These are phyloP conservation scores for Noccaea caerulescens DNA, from an alignment of 345 rosid species.

Conservation along the genomic window DNA sequence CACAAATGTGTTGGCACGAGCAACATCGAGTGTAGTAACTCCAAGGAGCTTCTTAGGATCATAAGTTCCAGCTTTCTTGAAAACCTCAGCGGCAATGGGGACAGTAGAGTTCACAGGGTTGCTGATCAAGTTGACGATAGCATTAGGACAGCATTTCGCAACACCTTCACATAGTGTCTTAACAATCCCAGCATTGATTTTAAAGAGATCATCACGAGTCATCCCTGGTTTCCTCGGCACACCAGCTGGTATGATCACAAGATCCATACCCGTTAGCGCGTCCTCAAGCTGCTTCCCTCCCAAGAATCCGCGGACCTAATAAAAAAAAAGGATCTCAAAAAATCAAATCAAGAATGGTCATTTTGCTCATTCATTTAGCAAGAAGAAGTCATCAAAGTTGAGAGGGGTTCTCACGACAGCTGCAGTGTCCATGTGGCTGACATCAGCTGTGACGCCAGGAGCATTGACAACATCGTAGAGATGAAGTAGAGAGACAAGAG, in stretches of 20 bases:
- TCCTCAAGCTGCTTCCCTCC: slow-evolving; percentile 78
- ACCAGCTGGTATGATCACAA: slow-evolving; percentile 89
- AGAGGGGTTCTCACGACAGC: slow-evolving; percentile 65
- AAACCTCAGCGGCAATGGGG: slow-evolving; percentile 83
- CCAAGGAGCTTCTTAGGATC: slow-evolving; percentile 81
- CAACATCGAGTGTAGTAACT: slow-evolving; percentile 87
- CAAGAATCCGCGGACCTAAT: slow-evolving; percentile 80
- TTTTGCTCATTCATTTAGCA: neutral
- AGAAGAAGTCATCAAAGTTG: neutral
- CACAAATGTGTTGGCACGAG: slow-evolving; percentile 89
- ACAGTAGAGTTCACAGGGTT: slow-evolving; percentile 91
- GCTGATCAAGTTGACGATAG: slow-evolving; percentile 79
- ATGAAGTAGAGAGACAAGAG: slow-evolving; percentile 81
- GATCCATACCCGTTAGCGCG: slow-evolving; percentile 80
- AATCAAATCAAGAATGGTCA: slow-evolving; percentile 14
- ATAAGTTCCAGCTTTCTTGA: slow-evolving; percentile 81
- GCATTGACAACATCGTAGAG: slow-evolving; percentile 83
- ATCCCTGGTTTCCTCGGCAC: slow-evolving; percentile 90
- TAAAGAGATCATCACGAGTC: slow-evolving; percentile 89
- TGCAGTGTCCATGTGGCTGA: slow-evolving; percentile 87
- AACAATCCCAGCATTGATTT: slow-evolving; percentile 90
- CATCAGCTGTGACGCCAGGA: slow-evolving; percentile 87
- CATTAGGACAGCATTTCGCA: slow-evolving; percentile 70
- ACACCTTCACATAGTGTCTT: slow-evolving; percentile 78
- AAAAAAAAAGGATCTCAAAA: neutral